Evolutionary conservation across 1,139 yeast genomes (phyloP).

Genomic region (Blastobotrys serpentis): DNA sequence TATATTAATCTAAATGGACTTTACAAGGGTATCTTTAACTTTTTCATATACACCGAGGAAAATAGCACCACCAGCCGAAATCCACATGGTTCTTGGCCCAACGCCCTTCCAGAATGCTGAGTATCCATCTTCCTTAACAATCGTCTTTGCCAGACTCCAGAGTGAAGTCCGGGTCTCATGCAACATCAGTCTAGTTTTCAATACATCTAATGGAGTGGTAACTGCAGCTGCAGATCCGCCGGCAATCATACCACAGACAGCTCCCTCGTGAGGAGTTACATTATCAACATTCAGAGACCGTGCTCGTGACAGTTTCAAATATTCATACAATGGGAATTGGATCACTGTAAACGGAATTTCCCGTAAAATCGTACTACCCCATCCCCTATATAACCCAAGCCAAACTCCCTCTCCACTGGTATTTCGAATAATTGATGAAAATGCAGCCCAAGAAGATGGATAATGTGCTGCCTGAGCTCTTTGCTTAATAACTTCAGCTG

Average conservation of each 20-base stretch:
- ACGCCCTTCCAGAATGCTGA: slow-evolving; percentile 74
- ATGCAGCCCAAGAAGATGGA: slow-evolving; percentile 62
- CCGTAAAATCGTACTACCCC: slow-evolving; percentile 86
- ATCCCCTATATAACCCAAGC: slow-evolving; percentile 84
- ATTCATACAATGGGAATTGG: slow-evolving; percentile 92
- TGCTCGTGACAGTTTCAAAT: slow-evolving; percentile 61
- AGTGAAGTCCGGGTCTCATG: slow-evolving; percentile 53
- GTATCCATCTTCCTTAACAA: slow-evolving; percentile 65
- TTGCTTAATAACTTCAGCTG: slow-evolving; percentile 95
- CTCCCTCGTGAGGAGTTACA: slow-evolving; percentile 72
- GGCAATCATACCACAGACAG: slow-evolving; percentile 89
- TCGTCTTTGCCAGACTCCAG: slow-evolving; percentile 33
- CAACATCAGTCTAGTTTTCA: slow-evolving; percentile 90
- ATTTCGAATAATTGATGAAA: slow-evolving; percentile 58
- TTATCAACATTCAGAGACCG: slow-evolving; percentile 39
- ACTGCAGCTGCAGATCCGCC: slow-evolving; percentile 93
- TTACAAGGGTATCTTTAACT: slow-evolving; percentile 43
- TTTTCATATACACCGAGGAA: slow-evolving; percentile 91
- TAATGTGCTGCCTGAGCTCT: slow-evolving; percentile 77
- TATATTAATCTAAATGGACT: slow-evolving; percentile 2
- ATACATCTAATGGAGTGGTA: slow-evolving; percentile 91
- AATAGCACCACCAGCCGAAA: slow-evolving; percentile 96
- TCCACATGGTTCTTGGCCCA: slow-evolving; percentile 97
- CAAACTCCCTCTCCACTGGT: slow-evolving; percentile 74
- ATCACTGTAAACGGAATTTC: slow-evolving; percentile 95